Conservation (phyloP, 78 protist species). For the Dictyostelium firmibasis region DNA sequence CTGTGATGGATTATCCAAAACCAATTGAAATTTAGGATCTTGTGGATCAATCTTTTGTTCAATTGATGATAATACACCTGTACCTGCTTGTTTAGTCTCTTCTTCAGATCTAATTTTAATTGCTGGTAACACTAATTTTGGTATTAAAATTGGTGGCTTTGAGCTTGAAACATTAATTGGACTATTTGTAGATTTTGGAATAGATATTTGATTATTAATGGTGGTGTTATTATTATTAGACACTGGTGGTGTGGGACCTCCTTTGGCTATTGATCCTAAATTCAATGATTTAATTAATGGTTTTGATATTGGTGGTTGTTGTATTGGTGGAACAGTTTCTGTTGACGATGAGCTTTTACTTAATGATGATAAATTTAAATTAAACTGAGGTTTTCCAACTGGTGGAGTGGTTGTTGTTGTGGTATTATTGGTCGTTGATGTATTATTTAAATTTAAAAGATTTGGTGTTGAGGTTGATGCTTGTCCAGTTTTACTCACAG, state of each 20-base stretch:
- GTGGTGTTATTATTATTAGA: neutral
- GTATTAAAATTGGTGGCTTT: conserved; percentile 7
- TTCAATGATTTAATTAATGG: neutral
- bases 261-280: neutral
- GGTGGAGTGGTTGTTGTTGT: neutral
- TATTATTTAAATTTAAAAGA: neutral
- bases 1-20: conserved; percentile 49
- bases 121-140: conserved; percentile 45
- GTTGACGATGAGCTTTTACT: neutral
- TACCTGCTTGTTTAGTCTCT: neutral
- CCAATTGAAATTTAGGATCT: conserved; percentile 69
- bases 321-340: neutral
- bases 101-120: conserved; percentile 20
- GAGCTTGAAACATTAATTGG: neutral
- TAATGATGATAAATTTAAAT: conserved; percentile 11
- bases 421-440: neutral
- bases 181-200: neutral
- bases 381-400: neutral
- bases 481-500: neutral
- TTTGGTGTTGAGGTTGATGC: neutral
- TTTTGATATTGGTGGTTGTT: neutral
- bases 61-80: conserved; percentile 32
- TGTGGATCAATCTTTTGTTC: conserved; percentile 68
- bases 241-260: neutral
- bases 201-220: neutral